Evolutionary conservation across 306 rosid species (phyloP), one percentile per base, ranked within the genome.

Genomic region (Prunus fruticosa): DNA sequence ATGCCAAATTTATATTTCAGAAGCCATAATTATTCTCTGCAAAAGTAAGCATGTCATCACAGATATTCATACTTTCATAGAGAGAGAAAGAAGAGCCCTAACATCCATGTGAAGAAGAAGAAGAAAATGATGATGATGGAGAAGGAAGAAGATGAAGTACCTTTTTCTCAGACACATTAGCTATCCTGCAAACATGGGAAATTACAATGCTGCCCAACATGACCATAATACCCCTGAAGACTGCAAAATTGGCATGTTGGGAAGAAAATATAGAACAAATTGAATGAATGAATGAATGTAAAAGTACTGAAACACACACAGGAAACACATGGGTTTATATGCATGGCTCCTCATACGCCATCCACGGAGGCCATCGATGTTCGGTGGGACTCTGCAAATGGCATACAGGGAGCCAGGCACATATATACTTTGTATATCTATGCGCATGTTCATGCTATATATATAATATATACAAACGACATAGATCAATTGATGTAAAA

Each of bases 341-440:
- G 98, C 98, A 82, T 91, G 98, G 87, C 98, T 94, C 97, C 98
- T 90, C 88, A 91, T 86, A 94, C 94, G 98, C 98, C 98, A 94
- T 94, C 88, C 87, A 84, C 85, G 80, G 88, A 94, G 88, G 81
- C 80, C 90, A 91, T 75, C 97, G 91, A 45, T n/a, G n/a, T 60
- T 27, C 53, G 89, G 88, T 83, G 88, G 92, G 80, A 69, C 90
- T 90, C 91, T 69, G 85, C 96, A 91, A 87, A 89, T 94, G 98
- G 98, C 98, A 91, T 94, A 91, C 96, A 91, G 94, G 98, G 98
- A 94, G 98, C 98, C 98, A 94, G 96, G 98, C 98, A 94, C 83
- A 73, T 76, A 83, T 63, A 67, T 71, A 11, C 50, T 66, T 56
- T 60, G 66, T 71, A 65, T 86, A 85, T 84, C 71, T 18, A 63